These are phyloP conservation scores for Chaetomium tenue DNA, from an alignment of 495 filamentous ascomycete species.

Conservation along the genomic window DNA sequence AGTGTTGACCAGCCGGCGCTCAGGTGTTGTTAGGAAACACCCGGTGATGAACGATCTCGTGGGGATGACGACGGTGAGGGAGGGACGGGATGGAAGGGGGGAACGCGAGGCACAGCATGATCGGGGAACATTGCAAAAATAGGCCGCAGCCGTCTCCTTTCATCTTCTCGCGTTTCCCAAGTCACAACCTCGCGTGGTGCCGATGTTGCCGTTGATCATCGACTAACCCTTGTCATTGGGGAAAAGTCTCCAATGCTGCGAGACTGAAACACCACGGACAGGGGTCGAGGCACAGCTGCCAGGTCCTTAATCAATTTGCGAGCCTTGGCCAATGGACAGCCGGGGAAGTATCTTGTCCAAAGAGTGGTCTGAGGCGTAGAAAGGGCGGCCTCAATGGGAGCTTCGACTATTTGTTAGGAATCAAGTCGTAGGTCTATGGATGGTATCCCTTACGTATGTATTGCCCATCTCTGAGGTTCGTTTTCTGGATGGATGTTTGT, in stretches of 20 bases:
- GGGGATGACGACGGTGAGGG: not conserved
- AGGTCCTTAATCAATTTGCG: slow-evolving; percentile 13
- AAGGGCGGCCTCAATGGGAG: not conserved
- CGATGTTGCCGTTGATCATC: not conserved
- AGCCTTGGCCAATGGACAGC: slow-evolving; percentile 10
- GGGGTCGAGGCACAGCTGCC: slow-evolving; percentile 1
- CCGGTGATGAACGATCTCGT: not conserved
- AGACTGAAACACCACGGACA: slow-evolving; percentile 24
- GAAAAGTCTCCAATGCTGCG: not conserved
- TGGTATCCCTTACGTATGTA: not conserved
- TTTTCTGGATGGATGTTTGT: not conserved
- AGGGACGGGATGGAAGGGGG: not conserved
- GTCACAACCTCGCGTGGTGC: not conserved
- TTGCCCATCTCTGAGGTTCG: not conserved
- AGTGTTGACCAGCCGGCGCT: not conserved
- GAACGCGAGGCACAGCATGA: not conserved
- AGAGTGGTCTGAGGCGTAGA: no score
- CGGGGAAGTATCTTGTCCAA: not conserved
- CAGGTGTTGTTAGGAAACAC: not conserved
- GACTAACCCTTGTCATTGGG: slow-evolving; percentile 6
- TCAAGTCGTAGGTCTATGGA: no score
- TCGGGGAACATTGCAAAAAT: not conserved
- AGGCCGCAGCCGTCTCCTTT: not conserved
- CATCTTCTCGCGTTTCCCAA: slow-evolving; percentile 1
- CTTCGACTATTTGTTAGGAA: no score